Percentiles rank a stretch among this genome's conserved stretches.
These are phyloP conservation scores for Amanita pseudoporphyria DNA, from an alignment of 768 basidiomycete genomes.

Conservation along the genomic window DNA sequence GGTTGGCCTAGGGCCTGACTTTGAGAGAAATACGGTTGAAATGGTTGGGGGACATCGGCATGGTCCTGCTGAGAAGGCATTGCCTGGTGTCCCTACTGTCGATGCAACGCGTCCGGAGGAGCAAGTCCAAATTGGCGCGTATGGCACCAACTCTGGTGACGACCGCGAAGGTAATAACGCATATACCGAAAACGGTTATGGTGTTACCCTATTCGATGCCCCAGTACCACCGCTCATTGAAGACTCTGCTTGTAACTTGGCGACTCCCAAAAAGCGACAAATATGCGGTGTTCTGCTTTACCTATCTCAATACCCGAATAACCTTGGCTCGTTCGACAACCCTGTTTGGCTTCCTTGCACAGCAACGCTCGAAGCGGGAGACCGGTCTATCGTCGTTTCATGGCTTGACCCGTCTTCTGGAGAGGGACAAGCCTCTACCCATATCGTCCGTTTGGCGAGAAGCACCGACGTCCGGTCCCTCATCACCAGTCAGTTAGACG, in stretches of 20 bases:
- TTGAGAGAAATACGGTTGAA: constrained; percentile 1
- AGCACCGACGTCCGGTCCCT: constrained; percentile 63
- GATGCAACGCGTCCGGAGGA: neutral
- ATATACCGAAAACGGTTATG: neutral
- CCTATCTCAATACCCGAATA: constrained; percentile 8
- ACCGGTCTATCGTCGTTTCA: constrained; percentile 17
- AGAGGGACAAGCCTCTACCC: constrained; percentile 24
- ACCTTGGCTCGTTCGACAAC: constrained; percentile 13
- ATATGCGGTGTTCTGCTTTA: constrained; percentile 10
- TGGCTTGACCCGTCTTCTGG: constrained; percentile 10
- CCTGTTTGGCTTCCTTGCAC: constrained; percentile 44
- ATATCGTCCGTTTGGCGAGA: constrained; percentile 36
- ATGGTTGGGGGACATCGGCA: neutral
- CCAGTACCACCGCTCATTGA: constrained; percentile 3
- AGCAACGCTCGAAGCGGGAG: constrained; percentile 22
- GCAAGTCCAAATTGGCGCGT: neutral
- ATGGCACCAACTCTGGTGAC: neutral
- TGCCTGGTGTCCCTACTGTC: neutral
- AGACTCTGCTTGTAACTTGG: constrained; percentile 9
- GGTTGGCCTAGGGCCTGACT: neutral
- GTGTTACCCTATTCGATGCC: constrained; percentile 3
- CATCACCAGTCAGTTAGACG: constrained; percentile 27
- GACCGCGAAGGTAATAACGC: neutral
- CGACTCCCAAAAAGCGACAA: constrained; percentile 6
- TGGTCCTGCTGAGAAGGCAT: neutral